A percentile compares a stretch with the other conserved stretches of the same genome.
Evolutionary conservation across 768 basidiomycete species (phyloP).

Genomic region (Leccinum obscurum): DNA sequence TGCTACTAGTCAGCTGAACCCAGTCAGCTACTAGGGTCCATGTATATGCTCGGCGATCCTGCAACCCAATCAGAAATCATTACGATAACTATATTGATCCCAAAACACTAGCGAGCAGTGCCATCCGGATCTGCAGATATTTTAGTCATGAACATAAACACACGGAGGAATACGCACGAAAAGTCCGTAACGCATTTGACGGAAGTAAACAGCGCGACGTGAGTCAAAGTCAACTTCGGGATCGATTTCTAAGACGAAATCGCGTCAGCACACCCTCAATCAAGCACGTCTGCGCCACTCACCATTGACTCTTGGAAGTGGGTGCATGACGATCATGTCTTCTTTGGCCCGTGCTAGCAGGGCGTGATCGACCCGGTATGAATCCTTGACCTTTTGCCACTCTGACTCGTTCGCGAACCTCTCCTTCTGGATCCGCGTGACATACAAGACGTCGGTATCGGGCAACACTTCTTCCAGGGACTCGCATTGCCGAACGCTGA

Average conservation of each 20-base stretch:
- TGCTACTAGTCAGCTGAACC: no score
- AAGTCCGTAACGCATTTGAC: slow-evolving; percentile 97
- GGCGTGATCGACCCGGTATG: slow-evolving; percentile 92
- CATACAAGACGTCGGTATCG: slow-evolving; percentile 95
- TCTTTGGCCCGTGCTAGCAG: slow-evolving; percentile 91
- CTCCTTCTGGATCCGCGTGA: slow-evolving; percentile 95
- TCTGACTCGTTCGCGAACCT: slow-evolving; percentile 79
- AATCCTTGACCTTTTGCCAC: slow-evolving; percentile 90
- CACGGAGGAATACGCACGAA: slow-evolving; percentile 62
- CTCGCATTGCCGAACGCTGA: slow-evolving; percentile 77
- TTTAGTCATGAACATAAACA: neutral
- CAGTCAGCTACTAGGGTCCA: neutral
- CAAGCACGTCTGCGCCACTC: slow-evolving; percentile 22
- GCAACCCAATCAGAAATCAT: neutral
- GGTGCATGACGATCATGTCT: slow-evolving; percentile 99
- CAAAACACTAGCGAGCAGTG: slow-evolving; percentile 69
- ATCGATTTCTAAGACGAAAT: slow-evolving; percentile 79
- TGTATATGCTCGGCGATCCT: neutral
- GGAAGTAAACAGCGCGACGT: slow-evolving; percentile 93
- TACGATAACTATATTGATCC: slow-evolving; percentile 25
- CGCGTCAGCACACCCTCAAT: slow-evolving; percentile 8
- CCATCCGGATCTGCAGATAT: slow-evolving; percentile 66
- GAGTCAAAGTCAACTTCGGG: slow-evolving; percentile 98
- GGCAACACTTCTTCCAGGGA: slow-evolving; percentile 89
- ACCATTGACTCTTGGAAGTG: slow-evolving; percentile 92